A percentile compares a stretch with the other conserved stretches of the same genome.
These are phyloP conservation scores for Globisporangium heterothallicum DNA, from an alignment of 352 stramenopile genomes.

Conservation along the genomic window DNA sequence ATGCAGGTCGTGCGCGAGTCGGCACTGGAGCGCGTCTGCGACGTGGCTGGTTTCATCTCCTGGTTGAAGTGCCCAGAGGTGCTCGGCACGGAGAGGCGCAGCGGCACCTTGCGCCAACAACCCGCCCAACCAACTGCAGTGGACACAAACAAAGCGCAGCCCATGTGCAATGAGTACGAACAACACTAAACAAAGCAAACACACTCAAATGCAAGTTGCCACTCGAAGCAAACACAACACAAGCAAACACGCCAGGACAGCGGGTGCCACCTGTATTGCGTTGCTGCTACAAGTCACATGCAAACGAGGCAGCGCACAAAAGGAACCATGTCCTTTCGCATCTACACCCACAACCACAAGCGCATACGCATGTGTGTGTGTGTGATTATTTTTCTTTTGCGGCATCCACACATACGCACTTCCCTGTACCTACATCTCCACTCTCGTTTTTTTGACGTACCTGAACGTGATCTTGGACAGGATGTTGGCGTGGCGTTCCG, in stretches of 20 bases:
- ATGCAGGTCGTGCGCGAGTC: slow-evolving; percentile 26
- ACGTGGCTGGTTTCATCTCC: slow-evolving; percentile 23
- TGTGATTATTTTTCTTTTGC: too few species aligned
- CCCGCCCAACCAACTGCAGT: slow-evolving; percentile 33
- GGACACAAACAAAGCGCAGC: background rate
- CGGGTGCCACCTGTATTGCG: too few species aligned
- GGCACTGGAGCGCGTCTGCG: slow-evolving; percentile 7
- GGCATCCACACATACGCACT: too few species aligned
- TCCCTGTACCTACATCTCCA: too few species aligned
- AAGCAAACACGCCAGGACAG: too few species aligned
- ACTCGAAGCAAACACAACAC: too few species aligned
- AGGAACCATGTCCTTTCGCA: too few species aligned
- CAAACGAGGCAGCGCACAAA: too few species aligned
- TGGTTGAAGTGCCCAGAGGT: slow-evolving; percentile 37
- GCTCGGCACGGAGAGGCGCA: slow-evolving; percentile 26
- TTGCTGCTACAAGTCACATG: too few species aligned
- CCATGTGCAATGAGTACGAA: background rate
- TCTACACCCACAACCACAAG: too few species aligned
- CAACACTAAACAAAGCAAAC: slow-evolving; percentile 3
- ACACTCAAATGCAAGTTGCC: background rate
- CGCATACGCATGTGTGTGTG: too few species aligned
- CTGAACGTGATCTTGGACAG: slow-evolving; percentile 15
- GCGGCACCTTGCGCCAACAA: slow-evolving; percentile 29
- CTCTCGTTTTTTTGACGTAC: too few species aligned
- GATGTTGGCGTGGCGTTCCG: slow-evolving; percentile 1